These are phyloP conservation scores for Aspergillus flavus DNA, from an alignment of 2,329 filamentous ascomycete species.

Conservation along the genomic window DNA sequence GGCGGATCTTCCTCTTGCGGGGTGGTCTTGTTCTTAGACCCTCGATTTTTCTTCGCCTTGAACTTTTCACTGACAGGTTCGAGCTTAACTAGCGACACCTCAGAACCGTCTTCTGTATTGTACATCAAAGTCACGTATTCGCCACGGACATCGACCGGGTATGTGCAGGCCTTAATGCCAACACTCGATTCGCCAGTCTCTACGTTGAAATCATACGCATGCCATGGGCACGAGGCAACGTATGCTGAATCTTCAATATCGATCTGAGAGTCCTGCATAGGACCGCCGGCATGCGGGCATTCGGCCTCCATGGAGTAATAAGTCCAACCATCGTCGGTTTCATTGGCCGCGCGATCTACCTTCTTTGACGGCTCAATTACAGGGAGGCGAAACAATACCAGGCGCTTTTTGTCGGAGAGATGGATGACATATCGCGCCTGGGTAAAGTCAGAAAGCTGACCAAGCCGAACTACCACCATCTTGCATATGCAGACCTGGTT, in stretches of 20 bases:
- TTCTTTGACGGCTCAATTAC: conserved; percentile 38
- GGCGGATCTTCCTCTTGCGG: conserved; percentile 10
- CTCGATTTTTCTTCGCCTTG: conserved; percentile 43
- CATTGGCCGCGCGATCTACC: conserved; percentile 28
- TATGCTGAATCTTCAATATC: conserved; percentile 54
- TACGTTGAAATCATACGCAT: conserved; percentile 54
- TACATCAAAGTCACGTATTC: conserved; percentile 41
- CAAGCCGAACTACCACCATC: conserved; percentile 30
- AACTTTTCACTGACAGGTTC: conserved; percentile 51
- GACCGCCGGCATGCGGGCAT: conserved; percentile 51
- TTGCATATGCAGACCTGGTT: not conserved
- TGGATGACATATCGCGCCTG: conserved; percentile 48
- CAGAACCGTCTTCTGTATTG: conserved; percentile 22
- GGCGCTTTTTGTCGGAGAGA: conserved; percentile 48
- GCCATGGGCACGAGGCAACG: conserved; percentile 52
- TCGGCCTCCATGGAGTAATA: conserved; percentile 54
- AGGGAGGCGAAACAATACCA: conserved; percentile 51
- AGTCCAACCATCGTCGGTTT: conserved; percentile 44
- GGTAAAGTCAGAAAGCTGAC: conserved; percentile 36
- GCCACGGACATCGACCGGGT: conserved; percentile 42
- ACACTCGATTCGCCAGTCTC: conserved; percentile 53
- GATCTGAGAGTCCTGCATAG: conserved; percentile 49
- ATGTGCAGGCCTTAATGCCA: conserved; percentile 52
- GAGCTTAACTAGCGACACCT: conserved; percentile 34
- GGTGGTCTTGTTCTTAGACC: conserved; percentile 15